phyloP scores from a whole-genome alignment of 2,329 filamentous ascomycete species.

The Colletotrichum somersetense region DNA sequence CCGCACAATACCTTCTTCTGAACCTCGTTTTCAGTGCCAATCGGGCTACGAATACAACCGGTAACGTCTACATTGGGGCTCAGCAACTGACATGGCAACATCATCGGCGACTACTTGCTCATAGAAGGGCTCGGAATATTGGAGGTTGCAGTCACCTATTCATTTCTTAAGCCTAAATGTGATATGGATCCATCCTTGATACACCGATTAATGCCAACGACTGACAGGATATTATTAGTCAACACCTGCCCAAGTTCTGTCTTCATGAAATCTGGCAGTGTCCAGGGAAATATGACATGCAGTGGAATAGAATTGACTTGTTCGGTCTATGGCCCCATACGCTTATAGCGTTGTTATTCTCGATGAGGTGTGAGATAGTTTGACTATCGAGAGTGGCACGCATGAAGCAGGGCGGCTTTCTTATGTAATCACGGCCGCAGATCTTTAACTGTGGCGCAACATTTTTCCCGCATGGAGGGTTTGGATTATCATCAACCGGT shows the following conservation, averaged over 20 bases:
- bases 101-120: neutral
- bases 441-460: constrained; percentile 14
- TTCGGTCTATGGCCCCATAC: neutral
- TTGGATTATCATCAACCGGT: neutral
- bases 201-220: neutral
- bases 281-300: neutral
- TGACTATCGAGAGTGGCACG: neutral
- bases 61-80: neutral
- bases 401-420: neutral
- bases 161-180: neutral
- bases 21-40: neutral
- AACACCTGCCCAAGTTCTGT: too few relatives aligned
- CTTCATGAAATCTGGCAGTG: too few relatives aligned
- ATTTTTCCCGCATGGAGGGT: neutral
- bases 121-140: neutral
- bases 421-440: constrained; percentile 7
- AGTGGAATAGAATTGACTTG: neutral
- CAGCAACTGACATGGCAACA: neutral
- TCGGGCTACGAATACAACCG: neutral
- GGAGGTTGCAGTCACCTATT: too few relatives aligned
- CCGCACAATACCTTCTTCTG: neutral
- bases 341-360: too few relatives aligned
- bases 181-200: neutral
- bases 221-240: neutral
- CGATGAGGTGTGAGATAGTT: neutral